Conservation (phyloP, 2,329 filamentous ascomycete species). For the Atkinsonella hypoxylon region DNA sequence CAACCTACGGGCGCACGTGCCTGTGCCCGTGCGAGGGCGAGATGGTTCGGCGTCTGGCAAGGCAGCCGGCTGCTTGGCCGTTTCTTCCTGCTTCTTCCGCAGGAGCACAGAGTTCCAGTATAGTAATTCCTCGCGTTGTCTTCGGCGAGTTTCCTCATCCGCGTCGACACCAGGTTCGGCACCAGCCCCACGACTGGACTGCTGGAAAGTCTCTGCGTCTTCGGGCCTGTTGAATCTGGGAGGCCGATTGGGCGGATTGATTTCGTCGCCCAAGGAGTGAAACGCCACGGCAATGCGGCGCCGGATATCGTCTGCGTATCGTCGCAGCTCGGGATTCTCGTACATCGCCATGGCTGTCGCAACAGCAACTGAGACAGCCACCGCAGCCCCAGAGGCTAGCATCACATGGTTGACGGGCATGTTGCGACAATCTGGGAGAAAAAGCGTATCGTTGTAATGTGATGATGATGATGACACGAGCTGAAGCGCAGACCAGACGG, state of each 20-base stretch:
- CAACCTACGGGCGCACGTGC: conserved; percentile 17
- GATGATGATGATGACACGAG: background rate
- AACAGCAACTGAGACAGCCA: conserved; percentile 45
- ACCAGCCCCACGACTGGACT: conserved; percentile 32
- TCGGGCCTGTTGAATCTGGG: conserved; percentile 54
- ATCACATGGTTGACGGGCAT: conserved; percentile 46
- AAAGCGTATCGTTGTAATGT: no score
- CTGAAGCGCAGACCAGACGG: background rate
- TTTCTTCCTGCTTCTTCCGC: conserved; percentile 30
- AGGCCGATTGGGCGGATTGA: conserved; percentile 34
- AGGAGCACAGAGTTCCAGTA: conserved; percentile 51
- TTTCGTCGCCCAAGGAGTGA: conserved; percentile 45
- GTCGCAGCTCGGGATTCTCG: conserved; percentile 51
- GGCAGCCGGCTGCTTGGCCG: background rate
- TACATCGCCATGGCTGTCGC: conserved; percentile 49
- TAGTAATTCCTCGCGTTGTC: conserved; percentile 52
- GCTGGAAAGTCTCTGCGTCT: conserved; percentile 51
- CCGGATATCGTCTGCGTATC: conserved; percentile 48
- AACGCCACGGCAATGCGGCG: conserved; percentile 49
- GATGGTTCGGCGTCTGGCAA: background rate
- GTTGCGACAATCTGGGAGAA: conserved; percentile 3
- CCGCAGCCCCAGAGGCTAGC: conserved; percentile 43
- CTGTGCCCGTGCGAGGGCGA: background rate
- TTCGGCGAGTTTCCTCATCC: conserved; percentile 47
- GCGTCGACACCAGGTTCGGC: conserved; percentile 42